These are phyloP conservation scores for Graphilbum ipis-grandicollis DNA, from an alignment of 2,329 filamentous ascomycete genomes.

Conservation along the genomic window DNA sequence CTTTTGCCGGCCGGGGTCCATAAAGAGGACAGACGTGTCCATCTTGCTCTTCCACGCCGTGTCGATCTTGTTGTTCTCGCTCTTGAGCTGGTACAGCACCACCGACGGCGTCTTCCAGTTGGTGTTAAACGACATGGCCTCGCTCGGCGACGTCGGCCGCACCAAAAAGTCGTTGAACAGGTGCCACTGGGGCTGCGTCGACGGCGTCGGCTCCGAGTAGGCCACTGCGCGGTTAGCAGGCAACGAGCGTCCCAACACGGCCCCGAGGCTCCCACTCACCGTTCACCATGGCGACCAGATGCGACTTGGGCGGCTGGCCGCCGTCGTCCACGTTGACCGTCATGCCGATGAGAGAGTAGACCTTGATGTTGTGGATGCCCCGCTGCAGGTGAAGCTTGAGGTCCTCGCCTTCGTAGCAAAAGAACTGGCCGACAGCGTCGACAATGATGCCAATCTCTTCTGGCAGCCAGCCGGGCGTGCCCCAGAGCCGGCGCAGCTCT, in stretches of 20 bases:
- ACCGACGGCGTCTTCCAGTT: conserved; percentile 88
- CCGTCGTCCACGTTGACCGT: conserved; percentile 80
- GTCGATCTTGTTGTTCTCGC: conserved; percentile 66
- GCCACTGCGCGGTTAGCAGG: conserved; percentile 29
- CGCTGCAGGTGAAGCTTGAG: conserved; percentile 63
- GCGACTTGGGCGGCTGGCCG: conserved; percentile 61
- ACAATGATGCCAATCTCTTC: conserved; percentile 88
- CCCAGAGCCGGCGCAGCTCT: conserved; percentile 70
- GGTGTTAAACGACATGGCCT: conserved; percentile 78
- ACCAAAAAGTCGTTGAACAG: conserved; percentile 97
- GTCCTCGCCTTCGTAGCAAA: conserved; percentile 88
- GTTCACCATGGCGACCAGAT: conserved; percentile 83
- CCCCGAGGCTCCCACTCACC: too few relatives aligned
- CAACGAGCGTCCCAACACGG: too few relatives aligned
- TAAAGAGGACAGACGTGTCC: conserved; percentile 71
- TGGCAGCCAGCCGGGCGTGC: conserved; percentile 76
- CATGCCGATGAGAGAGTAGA: conserved; percentile 83
- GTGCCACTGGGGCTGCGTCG: conserved; percentile 64
- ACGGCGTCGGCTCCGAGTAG: conserved; percentile 42
- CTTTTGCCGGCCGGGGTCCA: too few relatives aligned
- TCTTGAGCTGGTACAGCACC: conserved; percentile 69
- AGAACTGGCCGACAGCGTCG: conserved; percentile 67
- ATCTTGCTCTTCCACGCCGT: conserved; percentile 71
- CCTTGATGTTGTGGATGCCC: conserved; percentile 61
- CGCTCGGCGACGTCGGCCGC: conserved; percentile 51